Base-by-base conservation (phyloP, 257 asterid species). In the Knoxia roxburghii region DNA sequence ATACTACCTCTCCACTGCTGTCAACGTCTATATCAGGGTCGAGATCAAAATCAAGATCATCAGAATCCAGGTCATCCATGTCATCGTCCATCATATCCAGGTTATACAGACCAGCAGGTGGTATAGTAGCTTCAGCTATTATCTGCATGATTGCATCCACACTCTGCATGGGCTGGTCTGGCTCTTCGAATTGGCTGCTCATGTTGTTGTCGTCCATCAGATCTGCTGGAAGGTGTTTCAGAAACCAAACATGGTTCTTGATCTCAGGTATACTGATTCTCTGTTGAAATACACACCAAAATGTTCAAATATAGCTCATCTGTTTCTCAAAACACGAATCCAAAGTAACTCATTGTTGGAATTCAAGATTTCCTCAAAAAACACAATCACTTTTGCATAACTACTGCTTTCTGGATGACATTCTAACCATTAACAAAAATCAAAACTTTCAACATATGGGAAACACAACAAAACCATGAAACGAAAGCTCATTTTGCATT, bases 1-100 rank as follows among this genome's bases (percentile, higher is more conserved):
- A 87, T 54, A 92, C 86, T 59, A 92, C 76, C 80, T 92, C 98
- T n/a, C 98, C 98, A 6, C 98, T 92, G 86, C 97, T 92, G 77
- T 92, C 98, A 70, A 89, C 68, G 56, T 92, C 98, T 13, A 89
- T 91, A 71, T 89, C 96, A 30, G 97, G 97, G 65, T 89, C 97
- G 6, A 90, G 81, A 70, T 91, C 98, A 11, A 84, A 73, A 84
- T 91, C 98, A 6, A 87, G 74, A 85, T 89, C 98, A 0, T 91
- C 98, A 0, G 96, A 86, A 68, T 91, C 98, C 17, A 87, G 74
- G 84, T 89, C 98, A 0, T 89, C 95, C 84, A 85, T 80, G 86
- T 92, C 95, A 68, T 89, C 94, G 9, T 92, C 98, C 90, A 87
- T 86, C 85, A 86, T 70, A 71, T 90, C 96, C 69, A 86, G 83